Evolutionary conservation across 176 grass and related monocot species (phyloP).

Genomic region (Ensete glaucum): DNA sequence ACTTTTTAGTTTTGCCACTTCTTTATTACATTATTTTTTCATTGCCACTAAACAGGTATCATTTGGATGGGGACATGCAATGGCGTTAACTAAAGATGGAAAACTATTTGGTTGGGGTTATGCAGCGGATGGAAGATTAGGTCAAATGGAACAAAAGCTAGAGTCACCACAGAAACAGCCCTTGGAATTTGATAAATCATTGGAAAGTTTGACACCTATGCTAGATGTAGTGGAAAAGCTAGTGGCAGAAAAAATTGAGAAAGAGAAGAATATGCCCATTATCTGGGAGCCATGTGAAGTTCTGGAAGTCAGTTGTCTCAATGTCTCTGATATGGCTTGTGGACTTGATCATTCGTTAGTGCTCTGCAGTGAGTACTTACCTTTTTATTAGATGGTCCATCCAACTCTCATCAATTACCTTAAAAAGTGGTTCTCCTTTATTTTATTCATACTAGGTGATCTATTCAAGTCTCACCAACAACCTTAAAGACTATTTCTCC

Average conservation of each 20-base stretch:
- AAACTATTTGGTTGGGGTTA: slow-evolving; percentile 86
- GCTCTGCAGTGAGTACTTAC: slow-evolving; percentile 52
- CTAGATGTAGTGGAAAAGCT: slow-evolving; percentile 64
- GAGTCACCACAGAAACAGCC: slow-evolving; percentile 11
- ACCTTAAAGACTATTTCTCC: no score
- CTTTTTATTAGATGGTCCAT: neutral
- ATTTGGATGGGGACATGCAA: slow-evolving; percentile 85
- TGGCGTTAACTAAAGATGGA: slow-evolving; percentile 65
- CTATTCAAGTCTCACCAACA: no score
- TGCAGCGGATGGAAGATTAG: slow-evolving; percentile 76
- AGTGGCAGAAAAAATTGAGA: slow-evolving; percentile 64
- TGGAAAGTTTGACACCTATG: slow-evolving; percentile 34
- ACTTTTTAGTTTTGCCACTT: neutral
- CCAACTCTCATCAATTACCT: neutral
- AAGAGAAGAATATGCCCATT: slow-evolving; percentile 69
- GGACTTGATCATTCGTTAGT: slow-evolving; percentile 85
- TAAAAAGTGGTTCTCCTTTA: no score
- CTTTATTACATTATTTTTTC: neutral
- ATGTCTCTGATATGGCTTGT: slow-evolving; percentile 74
- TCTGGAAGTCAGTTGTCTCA: slow-evolving; percentile 42
- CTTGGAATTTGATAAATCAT: slow-evolving; percentile 24
- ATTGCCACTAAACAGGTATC: slow-evolving; percentile 41
- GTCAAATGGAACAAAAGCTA: slow-evolving; percentile 50
- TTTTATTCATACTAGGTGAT: no score
- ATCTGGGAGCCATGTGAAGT: slow-evolving; percentile 78